Base-by-base conservation (phyloP, 495 filamentous ascomycete species). In the Letharia lupina region DNA sequence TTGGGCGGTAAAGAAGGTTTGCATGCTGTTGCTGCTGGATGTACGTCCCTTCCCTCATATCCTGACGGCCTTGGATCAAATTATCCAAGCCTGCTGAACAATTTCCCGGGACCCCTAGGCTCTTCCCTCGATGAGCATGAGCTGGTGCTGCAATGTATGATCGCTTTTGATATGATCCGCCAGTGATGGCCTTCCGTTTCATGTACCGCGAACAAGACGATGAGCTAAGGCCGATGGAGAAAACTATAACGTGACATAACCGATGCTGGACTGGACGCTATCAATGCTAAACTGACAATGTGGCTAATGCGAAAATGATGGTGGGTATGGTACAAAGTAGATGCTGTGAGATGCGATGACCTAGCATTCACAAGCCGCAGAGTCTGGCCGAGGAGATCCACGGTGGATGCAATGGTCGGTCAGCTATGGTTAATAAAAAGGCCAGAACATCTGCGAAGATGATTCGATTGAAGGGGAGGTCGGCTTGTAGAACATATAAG, bases 201-300 rank as follows among this genome's bases (percentile, higher is more conserved):
- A 61, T 66, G 64, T 66, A 66, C 59, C 45, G 64, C 59, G 39
- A 66, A 66, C 64, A 66, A 66, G 58, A 39, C 39, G 45, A 52
- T 28, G 45, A 54, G 47, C 50, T 64, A 44, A 39, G 35, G 52
- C 33, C 39, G 61, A 64, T 41, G 61, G 35, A 52, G 40, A 9
- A 37, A 64, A 50, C 44, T 64, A 50, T 64, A 60, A 45, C 47
- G 56, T 56, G 28, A 67, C 41, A 65, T 37, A 65, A 54, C 41
- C 48, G 64, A 67, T 64, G 64, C 61, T 67, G 64, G 66, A 67
- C 68, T 67, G 64, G 67, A 67, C 68, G 68, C 68, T 69, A 69
- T 67, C 64, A 69, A 67, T 69, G 68, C 68, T 63, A 42, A 45
- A n/a, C n/a, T 66, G 28, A 67, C 45, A 40, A 69, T 54, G 40